Evolutionary conservation across 2,329 filamentous ascomycete species (phyloP), one percentile per base, ranked within the genome.

Genomic region (Aspergillus sp.): DNA sequence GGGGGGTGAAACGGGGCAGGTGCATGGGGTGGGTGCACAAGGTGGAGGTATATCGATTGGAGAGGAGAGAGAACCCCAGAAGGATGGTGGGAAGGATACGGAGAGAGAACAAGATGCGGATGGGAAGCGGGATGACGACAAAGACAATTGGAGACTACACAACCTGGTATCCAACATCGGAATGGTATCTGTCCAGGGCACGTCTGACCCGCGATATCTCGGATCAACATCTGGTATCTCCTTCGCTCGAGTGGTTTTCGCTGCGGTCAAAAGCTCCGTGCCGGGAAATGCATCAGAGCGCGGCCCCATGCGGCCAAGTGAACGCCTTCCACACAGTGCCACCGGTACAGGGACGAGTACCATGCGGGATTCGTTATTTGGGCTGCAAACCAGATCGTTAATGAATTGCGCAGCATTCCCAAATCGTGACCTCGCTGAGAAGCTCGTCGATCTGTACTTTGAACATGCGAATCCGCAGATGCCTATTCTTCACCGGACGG

Each of bases 381-480:
- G 91, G n/a, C 73, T 97, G 40, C 89, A 96, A 57, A 94, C 88
- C 2, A 90, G 86, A 57, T 88, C 90, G 1, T 88, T 83, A 10
- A 93, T 96, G 62, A 83, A 86, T 51, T 86, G 86, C 40, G 90
- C 90, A 0, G 77, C 82, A 0, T 96, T 97, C 57, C 93, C 93
- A 0, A 81, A 86, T 52, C 81, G 79, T 52, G 80, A 86, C 30
- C 73, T 95, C 2, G 91, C 83, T 1, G 69, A 79, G 46, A 79
- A 81, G 49, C 76, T 97, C 12, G 83, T 88, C 34, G 80, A 82
- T 46, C 77, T 96, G 34, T 97, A 96, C 66, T 97, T 97, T 65
- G 88, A 96, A 69, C 87, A 96, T 64, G 88, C 91, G 1, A 97
- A 97, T 63, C 90, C 91, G 4, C 91, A 97, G 66, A 94, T 96